Base-by-base conservation (phyloP, 2,329 filamentous ascomycete genomes). In the Fusarium tricinctum region DNA sequence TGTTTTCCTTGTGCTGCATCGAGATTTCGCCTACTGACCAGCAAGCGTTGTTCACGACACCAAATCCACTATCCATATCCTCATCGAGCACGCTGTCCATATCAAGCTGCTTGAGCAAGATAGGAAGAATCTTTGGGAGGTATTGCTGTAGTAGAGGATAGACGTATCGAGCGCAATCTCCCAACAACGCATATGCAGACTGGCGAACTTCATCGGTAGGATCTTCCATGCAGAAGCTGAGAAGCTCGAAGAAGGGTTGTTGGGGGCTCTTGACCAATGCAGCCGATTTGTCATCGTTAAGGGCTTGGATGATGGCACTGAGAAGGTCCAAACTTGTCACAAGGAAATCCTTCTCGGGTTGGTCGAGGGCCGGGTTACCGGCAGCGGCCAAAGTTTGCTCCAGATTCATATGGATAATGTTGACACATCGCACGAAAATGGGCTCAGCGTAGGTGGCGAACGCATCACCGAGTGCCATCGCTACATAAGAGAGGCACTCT, bases 11-110 rank as follows among this genome's bases (percentile, higher is more conserved):
- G 76, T 92, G 86, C 64, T 93, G 90, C 78, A 97, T 89, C 17
- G 94, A 89, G 65, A 98, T 96, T 82, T 99, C 96, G 42, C 96
- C 96, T 23, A 90, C 90, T 8, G 94, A 97, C 96, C 96, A 99
- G 81, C 95, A 98, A 22, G 96, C 95, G 77, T 99, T 99, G 85
- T 98, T 99, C 62, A 98, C 90, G 30, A 98, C 94, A 63, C 94
- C 93, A 78, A 97, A 97, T 15, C 90, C 91, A 19, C 88, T 91
- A 68, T 97, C 93, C 46, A 93, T 89, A 63, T 94, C 92, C 72
- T 97, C 93, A 63, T 94, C 91, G 19, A 89, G 80, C 50, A 94
- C 87, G 56, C 85, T 85, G 64, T 94, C 91, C 70, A 97, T 83
- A 70, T 98, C 94, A 28, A 99, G 88, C 77, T 98, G 94, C 73